Conservation (phyloP, 1,284 basidiomycete genomes). For the Ceratorhiza oryzae-sativae region DNA sequence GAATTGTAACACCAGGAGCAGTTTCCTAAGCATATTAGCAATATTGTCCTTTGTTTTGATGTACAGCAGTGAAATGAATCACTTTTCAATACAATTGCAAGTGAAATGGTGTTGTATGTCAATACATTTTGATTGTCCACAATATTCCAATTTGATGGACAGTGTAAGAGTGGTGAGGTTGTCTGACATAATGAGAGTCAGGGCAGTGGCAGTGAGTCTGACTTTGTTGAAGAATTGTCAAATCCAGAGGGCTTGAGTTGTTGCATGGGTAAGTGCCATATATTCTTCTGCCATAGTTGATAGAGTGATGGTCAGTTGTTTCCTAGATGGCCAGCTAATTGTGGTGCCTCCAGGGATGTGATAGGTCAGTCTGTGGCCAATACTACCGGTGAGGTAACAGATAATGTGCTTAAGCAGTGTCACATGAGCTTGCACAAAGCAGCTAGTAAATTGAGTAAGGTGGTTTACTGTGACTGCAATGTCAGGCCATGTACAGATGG, state of each 20-base stretch:
- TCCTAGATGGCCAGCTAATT: constrained; percentile 47
- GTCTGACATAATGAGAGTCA: constrained; percentile 50
- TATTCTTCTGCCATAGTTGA: constrained; percentile 40
- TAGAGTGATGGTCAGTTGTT: constrained; percentile 30
- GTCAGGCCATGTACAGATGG: constrained; percentile 35
- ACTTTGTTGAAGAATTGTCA: constrained; percentile 48
- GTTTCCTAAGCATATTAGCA: constrained; percentile 57
- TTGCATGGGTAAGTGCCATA: constrained; percentile 29
- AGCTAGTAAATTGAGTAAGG: constrained; percentile 3
- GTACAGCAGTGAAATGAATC: constrained; percentile 48
- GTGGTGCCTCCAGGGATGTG: constrained; percentile 48
- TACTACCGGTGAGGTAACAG: constrained; percentile 45
- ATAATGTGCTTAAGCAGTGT: constrained; percentile 44
- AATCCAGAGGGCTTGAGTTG: constrained; percentile 41
- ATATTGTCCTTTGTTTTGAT: constrained; percentile 49
- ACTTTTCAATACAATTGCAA: constrained; percentile 50
- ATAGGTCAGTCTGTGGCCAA: constrained; percentile 41
- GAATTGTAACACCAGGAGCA: constrained; percentile 44
- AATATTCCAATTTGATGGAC: constrained; percentile 49
- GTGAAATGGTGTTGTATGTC: constrained; percentile 54
- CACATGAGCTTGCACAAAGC: constrained; percentile 41
- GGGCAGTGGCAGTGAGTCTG: constrained; percentile 22
- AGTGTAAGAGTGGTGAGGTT: constrained; percentile 53
- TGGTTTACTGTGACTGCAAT: constrained; percentile 30
- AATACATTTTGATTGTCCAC: constrained; percentile 55